Evolutionary conservation across 495 filamentous ascomycete genomes (phyloP).

Genomic region (Neurospora sp.): DNA sequence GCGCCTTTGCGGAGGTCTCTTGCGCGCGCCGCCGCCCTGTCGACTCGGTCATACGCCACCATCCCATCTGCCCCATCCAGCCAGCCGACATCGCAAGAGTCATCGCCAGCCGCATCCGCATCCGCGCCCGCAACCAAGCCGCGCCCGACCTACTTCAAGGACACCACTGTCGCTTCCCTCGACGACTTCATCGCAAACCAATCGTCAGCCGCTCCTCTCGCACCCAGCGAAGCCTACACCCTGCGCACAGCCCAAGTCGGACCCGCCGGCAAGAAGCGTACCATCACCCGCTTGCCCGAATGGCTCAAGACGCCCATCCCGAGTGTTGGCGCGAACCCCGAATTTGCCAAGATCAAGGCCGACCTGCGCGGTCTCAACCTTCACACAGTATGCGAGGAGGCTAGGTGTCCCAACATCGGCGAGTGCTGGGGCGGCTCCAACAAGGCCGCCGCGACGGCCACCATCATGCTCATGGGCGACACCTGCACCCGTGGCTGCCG

Average conservation of each 20-base stretch:
- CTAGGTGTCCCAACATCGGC: constrained; percentile 91
- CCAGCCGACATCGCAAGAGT: constrained; percentile 5
- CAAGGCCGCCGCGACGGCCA: constrained; percentile 87
- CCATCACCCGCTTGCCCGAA: constrained; percentile 81
- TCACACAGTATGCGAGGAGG: constrained; percentile 97
- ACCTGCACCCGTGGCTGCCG: constrained; percentile 95
- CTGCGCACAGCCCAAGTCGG: constrained; percentile 72
- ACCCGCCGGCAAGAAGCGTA: constrained; percentile 68
- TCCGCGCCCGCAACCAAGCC: constrained; percentile 13
- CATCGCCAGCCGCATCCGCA: constrained; percentile 2
- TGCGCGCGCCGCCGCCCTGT: constrained; percentile 13
- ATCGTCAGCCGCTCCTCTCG: constrained; percentile 28
- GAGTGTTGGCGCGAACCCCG: constrained; percentile 50
- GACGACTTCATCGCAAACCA: constrained; percentile 62
- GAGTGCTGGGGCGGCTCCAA: constrained; percentile 92
- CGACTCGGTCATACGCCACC: constrained; percentile 21
- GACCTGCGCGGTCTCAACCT: constrained; percentile 83
- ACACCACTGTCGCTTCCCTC: constrained; percentile 79
- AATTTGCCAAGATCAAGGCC: constrained; percentile 87
- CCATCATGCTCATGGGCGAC: constrained; percentile 99
- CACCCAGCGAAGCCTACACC: constrained; percentile 50
- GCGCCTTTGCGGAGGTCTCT: constrained; percentile 22
- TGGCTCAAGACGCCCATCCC: constrained; percentile 98
- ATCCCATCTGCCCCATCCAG: constrained; percentile 15
- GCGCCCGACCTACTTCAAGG: constrained; percentile 65